Evolutionary conservation across 495 filamentous ascomycete genomes (phyloP), one percentile per base, ranked within the genome.

Genomic region (Hypoxylon trugodes): DNA sequence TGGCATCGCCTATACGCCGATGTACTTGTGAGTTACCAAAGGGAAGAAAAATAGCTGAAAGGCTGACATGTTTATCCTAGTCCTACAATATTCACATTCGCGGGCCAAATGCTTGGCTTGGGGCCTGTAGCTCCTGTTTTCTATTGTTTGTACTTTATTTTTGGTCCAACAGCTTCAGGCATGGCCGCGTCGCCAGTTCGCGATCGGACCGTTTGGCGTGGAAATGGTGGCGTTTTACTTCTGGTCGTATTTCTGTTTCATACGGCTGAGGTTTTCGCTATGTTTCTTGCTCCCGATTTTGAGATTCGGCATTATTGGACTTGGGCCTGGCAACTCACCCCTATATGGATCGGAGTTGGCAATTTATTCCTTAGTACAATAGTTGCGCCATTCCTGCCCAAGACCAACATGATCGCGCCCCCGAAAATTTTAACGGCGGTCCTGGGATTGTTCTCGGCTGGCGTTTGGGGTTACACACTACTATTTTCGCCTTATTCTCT

Each of bases 301-400:
- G 22, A 16, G 13, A 54, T 49, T 4, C 58, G 58, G 21, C 58
- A 61, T 32, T 61, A 37, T 22, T 61, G 58, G 58, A 61, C 58
- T 12, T 61, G 58, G 58, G 58, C 58, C 16, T 61, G 58, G 58
- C 58, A 61, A 32, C 24, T 61, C 4, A 40, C 38, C 33, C 58
- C 58, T 32, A 13, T 61, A 1, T 61, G 49, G 40, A 54, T 61
- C 22, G 58, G 58, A 2, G 0, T 54, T 7, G 15, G n/a, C 10
- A 53, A 61, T 32, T 12, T 48, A 6, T 10, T 61, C 1, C 22
- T 53, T 61, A 37, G 21, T 12, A 3, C 7, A 5, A 2, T 61
- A 6, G n/a, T 25, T 24, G 48, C 15, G 1, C 15, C 15, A 2
- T 19, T 54, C 3, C 35, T 42, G 13, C 26, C 48, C 13, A 32